These are phyloP conservation scores for Centrapalus pauciflorus DNA, from an alignment of 129 eudicot species.

Conservation along the genomic window DNA sequence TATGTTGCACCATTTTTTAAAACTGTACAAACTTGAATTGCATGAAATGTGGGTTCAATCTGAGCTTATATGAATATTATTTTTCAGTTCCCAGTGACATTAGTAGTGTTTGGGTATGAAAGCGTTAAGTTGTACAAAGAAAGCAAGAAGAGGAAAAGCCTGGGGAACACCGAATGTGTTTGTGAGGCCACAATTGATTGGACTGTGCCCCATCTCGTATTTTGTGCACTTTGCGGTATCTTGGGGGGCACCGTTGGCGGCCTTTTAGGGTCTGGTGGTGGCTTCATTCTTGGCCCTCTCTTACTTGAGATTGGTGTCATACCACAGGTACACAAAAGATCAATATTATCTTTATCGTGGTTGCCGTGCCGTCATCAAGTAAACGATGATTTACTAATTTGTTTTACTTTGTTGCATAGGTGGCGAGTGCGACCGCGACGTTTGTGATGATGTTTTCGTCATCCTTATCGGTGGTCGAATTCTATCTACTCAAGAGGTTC, in stretches of 20 bases:
- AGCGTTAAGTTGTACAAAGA: slow-evolving; percentile 56
- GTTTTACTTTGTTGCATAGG: slow-evolving; percentile 32
- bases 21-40: background rate
- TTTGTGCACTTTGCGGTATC: slow-evolving; percentile 86
- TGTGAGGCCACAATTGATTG: slow-evolving; percentile 88
- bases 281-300: slow-evolving; percentile 90
- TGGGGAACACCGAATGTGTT: slow-evolving; percentile 55
- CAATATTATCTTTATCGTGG: background rate
- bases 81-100: slow-evolving; percentile 71
- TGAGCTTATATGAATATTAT: background rate
- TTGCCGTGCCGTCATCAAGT: background rate
- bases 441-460: slow-evolving; percentile 98
- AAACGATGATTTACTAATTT: background rate
- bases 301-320: slow-evolving; percentile 94
- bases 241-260: slow-evolving; percentile 98
- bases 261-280: slow-evolving; percentile 94
- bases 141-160: slow-evolving; percentile 54
- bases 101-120: slow-evolving; percentile 76
- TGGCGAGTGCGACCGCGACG: slow-evolving; percentile 95
- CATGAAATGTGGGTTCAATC: background rate
- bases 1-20: slow-evolving; percentile 17
- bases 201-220: slow-evolving; percentile 53
- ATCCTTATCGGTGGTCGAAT: slow-evolving; percentile 87
- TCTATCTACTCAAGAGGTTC: slow-evolving; percentile 79
- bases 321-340: slow-evolving; percentile 89